Evolutionary conservation across 2,329 filamentous ascomycete species (phyloP).

Genomic region (Fusarium stilboides): DNA sequence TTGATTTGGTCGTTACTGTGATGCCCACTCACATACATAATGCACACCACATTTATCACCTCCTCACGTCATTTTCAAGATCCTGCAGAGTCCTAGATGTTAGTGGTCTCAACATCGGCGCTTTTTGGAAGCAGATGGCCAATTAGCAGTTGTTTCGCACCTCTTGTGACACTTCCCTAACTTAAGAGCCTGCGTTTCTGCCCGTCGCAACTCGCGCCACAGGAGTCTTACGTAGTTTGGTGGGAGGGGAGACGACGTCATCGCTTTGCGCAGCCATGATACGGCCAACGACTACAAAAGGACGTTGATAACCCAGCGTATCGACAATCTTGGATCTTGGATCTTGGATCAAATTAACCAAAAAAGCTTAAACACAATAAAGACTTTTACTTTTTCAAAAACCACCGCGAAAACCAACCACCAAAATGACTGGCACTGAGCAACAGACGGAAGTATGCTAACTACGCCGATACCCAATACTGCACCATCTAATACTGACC

Average conservation of each 20-base stretch:
- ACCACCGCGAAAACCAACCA: conserved; percentile 25
- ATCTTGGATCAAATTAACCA: conserved; percentile 19
- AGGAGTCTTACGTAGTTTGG: conserved; percentile 41
- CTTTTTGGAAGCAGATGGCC: conserved; percentile 9
- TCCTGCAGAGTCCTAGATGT: conserved; percentile 29
- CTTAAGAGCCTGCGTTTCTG: conserved; percentile 30
- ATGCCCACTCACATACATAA: conserved; percentile 26
- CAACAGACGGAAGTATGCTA: conserved; percentile 52
- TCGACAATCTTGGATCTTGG: background rate
- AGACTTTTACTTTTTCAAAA: background rate
- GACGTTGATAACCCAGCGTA: conserved; percentile 22
- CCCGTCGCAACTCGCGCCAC: conserved; percentile 38
- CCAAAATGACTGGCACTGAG: conserved; percentile 51
- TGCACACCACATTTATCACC: conserved; percentile 31
- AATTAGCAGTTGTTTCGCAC: conserved; percentile 22
- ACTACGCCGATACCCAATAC: background rate
- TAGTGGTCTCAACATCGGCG: conserved; percentile 27
- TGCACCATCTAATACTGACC: conserved; percentile 17
- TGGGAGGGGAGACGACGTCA: conserved; percentile 47
- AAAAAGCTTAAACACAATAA: conserved; percentile 13
- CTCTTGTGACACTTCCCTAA: conserved; percentile 42
- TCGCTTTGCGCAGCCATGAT: conserved; percentile 36
- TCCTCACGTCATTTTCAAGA: conserved; percentile 36
- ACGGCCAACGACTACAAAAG: conserved; percentile 46
- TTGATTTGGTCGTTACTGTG: conserved; percentile 28